These are phyloP conservation scores for Colletotrichum destructivum DNA, from an alignment of 2,329 filamentous ascomycete species.

Conservation along the genomic window DNA sequence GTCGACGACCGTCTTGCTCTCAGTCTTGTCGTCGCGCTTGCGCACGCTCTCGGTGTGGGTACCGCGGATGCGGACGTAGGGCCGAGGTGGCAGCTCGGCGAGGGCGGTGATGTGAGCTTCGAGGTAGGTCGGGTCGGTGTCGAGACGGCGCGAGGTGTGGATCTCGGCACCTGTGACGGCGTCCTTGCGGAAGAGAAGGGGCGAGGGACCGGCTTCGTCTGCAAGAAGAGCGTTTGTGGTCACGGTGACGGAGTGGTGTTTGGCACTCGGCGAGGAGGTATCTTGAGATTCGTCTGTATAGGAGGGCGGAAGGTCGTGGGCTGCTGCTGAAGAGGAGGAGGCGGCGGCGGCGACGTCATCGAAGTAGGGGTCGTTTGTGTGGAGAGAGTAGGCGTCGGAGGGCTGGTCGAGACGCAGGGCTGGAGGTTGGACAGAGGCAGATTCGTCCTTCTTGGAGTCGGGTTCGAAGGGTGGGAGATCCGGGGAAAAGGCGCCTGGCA, in stretches of 20 bases:
- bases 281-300: slow-evolving; percentile 57
- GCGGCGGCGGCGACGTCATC: slow-evolving; percentile 56
- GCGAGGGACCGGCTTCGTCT: slow-evolving; percentile 41
- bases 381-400: slow-evolving; percentile 48
- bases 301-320: slow-evolving; percentile 62
- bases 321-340: slow-evolving; percentile 49
- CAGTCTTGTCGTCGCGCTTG: slow-evolving; percentile 60
- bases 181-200: slow-evolving; percentile 52
- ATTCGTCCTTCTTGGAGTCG: slow-evolving; percentile 27
- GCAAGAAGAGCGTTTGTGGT: slow-evolving; percentile 45
- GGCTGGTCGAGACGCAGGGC: slow-evolving; percentile 46
- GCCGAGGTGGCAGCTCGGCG: slow-evolving; percentile 66
- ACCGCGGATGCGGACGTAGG: slow-evolving; percentile 67
- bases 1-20: slow-evolving; percentile 65
- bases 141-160: slow-evolving; percentile 63
- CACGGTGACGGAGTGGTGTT: slow-evolving; percentile 11
- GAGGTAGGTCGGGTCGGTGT: slow-evolving; percentile 60
- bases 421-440: slow-evolving; percentile 21
- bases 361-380: slow-evolving; percentile 50
- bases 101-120: slow-evolving; percentile 61
- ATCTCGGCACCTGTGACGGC: slow-evolving; percentile 53
- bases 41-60: slow-evolving; percentile 64
- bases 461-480: slow-evolving; percentile 34
- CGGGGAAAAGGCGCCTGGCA: slow-evolving; percentile 43
- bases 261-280: slow-evolving; percentile 20